phyloP scores from a whole-genome alignment of 352 stramenopile species.

The Hyaloperonospora brassicae region DNA sequence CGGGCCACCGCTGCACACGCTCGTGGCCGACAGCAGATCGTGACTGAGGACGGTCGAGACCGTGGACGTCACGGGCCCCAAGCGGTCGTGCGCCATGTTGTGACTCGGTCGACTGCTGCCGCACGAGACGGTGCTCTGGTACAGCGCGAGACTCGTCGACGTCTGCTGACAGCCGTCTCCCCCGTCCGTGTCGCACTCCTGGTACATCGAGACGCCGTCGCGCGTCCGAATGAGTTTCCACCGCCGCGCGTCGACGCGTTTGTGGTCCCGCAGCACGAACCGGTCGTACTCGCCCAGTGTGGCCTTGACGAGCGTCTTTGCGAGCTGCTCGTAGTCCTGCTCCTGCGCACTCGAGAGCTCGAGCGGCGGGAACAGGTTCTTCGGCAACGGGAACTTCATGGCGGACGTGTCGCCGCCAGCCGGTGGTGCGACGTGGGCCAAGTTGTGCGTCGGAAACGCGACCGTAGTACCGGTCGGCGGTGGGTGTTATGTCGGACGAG shows the following conservation, averaged over 20 bases:
- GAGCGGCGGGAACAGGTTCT: constrained; percentile 38
- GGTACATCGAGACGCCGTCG: constrained; percentile 40
- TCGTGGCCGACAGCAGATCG: constrained; percentile 9
- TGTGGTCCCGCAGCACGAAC: constrained; percentile 30
- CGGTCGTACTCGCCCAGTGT: constrained; percentile 43
- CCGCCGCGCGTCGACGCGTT: constrained; percentile 27
- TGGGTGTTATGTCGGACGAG: too few relatives aligned
- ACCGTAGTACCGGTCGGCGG: background rate
- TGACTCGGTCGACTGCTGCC: constrained; percentile 24
- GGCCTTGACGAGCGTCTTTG: constrained; percentile 38
- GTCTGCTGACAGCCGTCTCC: constrained; percentile 1
- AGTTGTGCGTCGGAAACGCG: background rate
- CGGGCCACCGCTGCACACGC: constrained; percentile 7
- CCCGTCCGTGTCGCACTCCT: constrained; percentile 11
- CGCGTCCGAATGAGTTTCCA: constrained; percentile 38
- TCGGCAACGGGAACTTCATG: constrained; percentile 52
- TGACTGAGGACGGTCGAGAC: constrained; percentile 10
- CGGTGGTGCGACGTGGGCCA: background rate
- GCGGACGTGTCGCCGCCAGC: background rate
- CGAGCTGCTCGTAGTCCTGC: constrained; percentile 39
- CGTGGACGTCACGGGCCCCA: constrained; percentile 12
- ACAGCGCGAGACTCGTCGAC: constrained; percentile 17
- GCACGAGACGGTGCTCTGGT: constrained; percentile 17
- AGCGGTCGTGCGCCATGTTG: too few relatives aligned
- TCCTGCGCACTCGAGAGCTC: constrained; percentile 35